phyloP scores from a whole-genome alignment of 768 basidiomycete genomes.

The Collybia sp. region DNA sequence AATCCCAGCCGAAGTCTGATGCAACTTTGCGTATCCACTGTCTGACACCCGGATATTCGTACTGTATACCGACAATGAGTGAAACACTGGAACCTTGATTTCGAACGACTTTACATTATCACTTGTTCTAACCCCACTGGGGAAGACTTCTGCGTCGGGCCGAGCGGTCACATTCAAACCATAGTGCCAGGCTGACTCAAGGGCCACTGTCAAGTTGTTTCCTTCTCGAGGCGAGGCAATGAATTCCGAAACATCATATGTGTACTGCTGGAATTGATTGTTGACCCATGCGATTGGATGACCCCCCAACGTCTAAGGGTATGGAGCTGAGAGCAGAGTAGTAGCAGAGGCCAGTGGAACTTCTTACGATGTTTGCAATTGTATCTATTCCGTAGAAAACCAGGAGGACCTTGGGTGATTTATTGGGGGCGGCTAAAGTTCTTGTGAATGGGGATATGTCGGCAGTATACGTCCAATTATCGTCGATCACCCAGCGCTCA shows the following conservation, averaged over 20 bases:
- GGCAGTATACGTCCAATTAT: constrained; percentile 58
- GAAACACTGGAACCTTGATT: not conserved
- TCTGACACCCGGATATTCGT: constrained; percentile 44
- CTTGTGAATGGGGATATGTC: constrained; percentile 40
- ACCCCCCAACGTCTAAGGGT: constrained; percentile 38
- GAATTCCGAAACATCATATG: constrained; percentile 44
- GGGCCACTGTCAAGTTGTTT: constrained; percentile 42
- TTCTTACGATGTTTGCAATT: constrained; percentile 46
- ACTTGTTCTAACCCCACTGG: constrained; percentile 17
- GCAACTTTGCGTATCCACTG: constrained; percentile 46
- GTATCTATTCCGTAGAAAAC: constrained; percentile 58
- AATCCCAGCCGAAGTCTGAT: constrained; percentile 61
- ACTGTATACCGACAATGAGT: constrained; percentile 21
- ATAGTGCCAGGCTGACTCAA: constrained; percentile 52
- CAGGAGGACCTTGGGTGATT: constrained; percentile 30
- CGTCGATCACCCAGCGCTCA: constrained; percentile 49
- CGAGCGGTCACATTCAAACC: constrained; percentile 47
- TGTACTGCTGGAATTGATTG: constrained; percentile 53
- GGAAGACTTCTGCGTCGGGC: constrained; percentile 43
- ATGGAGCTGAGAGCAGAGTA: not conserved
- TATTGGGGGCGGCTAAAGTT: constrained; percentile 9
- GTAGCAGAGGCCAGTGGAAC: not conserved
- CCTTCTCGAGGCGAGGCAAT: constrained; percentile 26
- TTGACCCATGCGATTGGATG: constrained; percentile 54
- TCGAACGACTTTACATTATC: constrained; percentile 22